Evolutionary conservation across 257 asterid species (phyloP), one percentile per base, ranked within the genome.

Genomic region (Oldenlandia corymbosa): DNA sequence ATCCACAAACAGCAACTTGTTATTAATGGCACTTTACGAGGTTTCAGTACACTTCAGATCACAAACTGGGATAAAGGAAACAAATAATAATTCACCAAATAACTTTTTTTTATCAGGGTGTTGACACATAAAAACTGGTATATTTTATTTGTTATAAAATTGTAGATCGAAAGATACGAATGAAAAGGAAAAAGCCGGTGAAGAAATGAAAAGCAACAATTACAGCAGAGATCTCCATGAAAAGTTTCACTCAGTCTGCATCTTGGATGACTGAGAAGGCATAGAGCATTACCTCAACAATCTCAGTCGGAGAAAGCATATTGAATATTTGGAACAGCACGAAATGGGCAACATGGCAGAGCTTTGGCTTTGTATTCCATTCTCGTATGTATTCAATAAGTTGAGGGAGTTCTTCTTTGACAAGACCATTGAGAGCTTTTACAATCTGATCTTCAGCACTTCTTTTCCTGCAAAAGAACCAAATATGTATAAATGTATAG

Each of bases 361-460:
- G 72, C 77, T 87, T 92, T 32, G 99, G 96, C 67, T 92, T 92
- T 42, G 97, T 79, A 63, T 92, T 92, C 97, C 99, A 92, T 66
- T 89, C 99, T 69, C 90, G 75, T 54, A 85, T 70, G 71, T 89
- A 92, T 70, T 85, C 96, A 80, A 92, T 64, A 73, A 92, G 89
- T 72, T 73, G 39, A 43, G 46, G 71, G 42, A 82, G 56, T 69
- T 92, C 87, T 69, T 92, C 95, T 77, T 80, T 84, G 65, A 73
- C 70, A 66, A 92, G 78, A 56, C 80, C 76, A 64, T 41, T 37
- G 46, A 92, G 75, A 53, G 91, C 95, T 74, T 85, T 83, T 60
- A 70, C 88, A n/a, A 86, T 77, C 53, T 71, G 83, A 55, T 62
- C 72, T 39, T 72, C 78, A 0, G 76, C 83, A 7, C 84, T 79